Conservation (phyloP, 2,329 filamentous ascomycete genomes). For the Metarhizium anisopliae region DNA sequence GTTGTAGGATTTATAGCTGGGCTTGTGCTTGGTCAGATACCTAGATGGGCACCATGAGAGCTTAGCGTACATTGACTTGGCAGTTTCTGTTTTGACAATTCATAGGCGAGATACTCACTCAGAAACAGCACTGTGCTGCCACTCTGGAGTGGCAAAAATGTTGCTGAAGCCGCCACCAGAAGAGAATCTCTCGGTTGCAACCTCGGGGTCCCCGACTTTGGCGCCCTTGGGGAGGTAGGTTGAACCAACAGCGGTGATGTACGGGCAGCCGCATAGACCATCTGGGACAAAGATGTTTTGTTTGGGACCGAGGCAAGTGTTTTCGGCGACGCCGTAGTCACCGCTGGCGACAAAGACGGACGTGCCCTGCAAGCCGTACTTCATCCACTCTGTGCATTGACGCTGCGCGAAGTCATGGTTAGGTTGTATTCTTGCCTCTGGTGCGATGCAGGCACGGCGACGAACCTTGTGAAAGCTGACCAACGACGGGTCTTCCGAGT, state of each 20-base stretch:
- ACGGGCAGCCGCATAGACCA: constrained; percentile 39
- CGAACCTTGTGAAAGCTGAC: constrained; percentile 29
- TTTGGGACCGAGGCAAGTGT: constrained; percentile 14
- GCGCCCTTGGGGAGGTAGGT: constrained; percentile 24
- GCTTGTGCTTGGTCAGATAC: constrained; percentile 2
- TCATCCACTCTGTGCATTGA: constrained; percentile 34
- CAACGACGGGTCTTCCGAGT: constrained; percentile 25
- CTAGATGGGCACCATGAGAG: too few species aligned
- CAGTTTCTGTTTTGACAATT: too few species aligned
- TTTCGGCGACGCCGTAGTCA: constrained; percentile 12
- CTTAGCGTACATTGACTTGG: too few species aligned
- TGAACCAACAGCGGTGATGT: constrained; percentile 40
- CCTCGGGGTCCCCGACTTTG: constrained; percentile 5
- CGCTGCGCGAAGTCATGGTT: constrained; percentile 15
- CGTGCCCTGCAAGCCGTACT: constrained; percentile 34
- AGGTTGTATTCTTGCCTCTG: too few species aligned
- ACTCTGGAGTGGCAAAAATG: constrained; percentile 35
- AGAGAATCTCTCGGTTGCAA: constrained; percentile 26
- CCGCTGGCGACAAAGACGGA: constrained; percentile 30
- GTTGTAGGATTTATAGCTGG: constrained; percentile 10
- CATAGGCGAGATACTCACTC: constrained; percentile 6
- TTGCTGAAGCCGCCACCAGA: constrained; percentile 42
- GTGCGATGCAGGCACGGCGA: neutral
- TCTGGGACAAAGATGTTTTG: constrained; percentile 36
- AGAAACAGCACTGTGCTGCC: constrained; percentile 28